A percentile compares a stretch with the other conserved stretches of the same genome.
phyloP scores from a whole-genome alignment of 768 basidiomycete genomes.

The Boletus huronensis region DNA sequence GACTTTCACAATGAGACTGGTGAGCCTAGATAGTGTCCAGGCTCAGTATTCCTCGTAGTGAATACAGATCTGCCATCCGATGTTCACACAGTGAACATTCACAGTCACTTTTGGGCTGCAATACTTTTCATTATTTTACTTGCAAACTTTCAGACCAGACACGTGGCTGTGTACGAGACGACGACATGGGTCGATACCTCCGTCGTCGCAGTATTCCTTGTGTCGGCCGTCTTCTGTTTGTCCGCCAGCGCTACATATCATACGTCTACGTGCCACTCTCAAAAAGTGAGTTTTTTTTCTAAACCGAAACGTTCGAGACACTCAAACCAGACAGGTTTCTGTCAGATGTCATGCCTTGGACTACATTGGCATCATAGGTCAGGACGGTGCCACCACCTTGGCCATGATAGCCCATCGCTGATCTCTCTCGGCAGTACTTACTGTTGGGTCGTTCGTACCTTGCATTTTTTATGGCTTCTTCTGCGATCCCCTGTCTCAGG shows the following conservation, averaged over 20 bases:
- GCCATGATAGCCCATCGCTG: background rate
- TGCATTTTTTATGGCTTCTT: conserved; percentile 77
- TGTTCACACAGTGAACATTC: conserved; percentile 68
- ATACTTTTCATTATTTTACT: conserved; percentile 57
- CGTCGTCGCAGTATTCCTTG: conserved; percentile 62
- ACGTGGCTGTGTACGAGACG: conserved; percentile 49
- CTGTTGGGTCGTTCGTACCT: conserved; percentile 76
- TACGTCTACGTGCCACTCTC: conserved; percentile 68
- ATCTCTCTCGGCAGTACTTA: conserved; percentile 44
- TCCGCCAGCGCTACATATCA: conserved; percentile 71
- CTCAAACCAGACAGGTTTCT: conserved; percentile 45
- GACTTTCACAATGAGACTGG: conserved; percentile 81
- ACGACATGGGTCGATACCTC: conserved; percentile 60
- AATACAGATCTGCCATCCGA: conserved; percentile 7
- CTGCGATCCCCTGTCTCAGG: conserved; percentile 53
- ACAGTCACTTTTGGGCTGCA: conserved; percentile 74
- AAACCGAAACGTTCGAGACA: background rate
- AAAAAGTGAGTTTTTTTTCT: conserved; percentile 43
- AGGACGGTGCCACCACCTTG: conserved; percentile 13
- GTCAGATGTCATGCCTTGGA: conserved; percentile 62
- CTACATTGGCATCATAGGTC: conserved; percentile 77
- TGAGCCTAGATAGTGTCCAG: conserved; percentile 24
- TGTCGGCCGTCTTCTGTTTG: conserved; percentile 72
- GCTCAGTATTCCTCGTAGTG: background rate
- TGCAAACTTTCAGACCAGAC: conserved; percentile 46